A percentile compares a stretch with the other conserved stretches of the same genome.
These are phyloP conservation scores for Rhodotorula sp. DNA, from an alignment of 1,284 basidiomycete species.

Conservation along the genomic window DNA sequence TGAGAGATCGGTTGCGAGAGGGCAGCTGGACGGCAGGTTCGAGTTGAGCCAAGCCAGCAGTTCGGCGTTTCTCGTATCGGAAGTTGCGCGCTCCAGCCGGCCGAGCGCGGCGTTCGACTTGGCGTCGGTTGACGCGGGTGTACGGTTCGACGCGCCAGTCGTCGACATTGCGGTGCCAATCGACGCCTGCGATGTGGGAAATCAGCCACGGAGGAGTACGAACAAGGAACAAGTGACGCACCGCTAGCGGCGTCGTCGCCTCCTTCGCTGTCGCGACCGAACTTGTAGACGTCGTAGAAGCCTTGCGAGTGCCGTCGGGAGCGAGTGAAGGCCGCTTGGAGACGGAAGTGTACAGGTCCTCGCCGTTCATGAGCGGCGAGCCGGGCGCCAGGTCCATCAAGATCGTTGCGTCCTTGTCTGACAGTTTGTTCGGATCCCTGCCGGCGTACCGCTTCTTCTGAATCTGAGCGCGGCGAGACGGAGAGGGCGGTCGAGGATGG, in stretches of 20 bases:
- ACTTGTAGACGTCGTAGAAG: neutral
- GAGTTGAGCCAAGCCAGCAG: constrained; percentile 84
- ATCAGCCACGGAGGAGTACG: neutral
- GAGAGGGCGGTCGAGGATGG: constrained; percentile 89
- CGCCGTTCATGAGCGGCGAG: constrained; percentile 30
- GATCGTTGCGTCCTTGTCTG: constrained; percentile 56
- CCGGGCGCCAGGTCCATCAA: constrained; percentile 45
- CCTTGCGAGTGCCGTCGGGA: neutral
- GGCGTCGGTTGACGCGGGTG: neutral
- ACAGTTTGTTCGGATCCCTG: constrained; percentile 86
- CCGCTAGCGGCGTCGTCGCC: neutral
- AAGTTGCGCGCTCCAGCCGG: neutral
- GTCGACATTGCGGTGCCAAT: neutral
- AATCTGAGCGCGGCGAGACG: constrained; percentile 77
- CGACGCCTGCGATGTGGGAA: too few relatives aligned
- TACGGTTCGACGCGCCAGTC: neutral
- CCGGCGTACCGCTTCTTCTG: constrained; percentile 64
- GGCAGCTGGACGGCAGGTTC: constrained; percentile 64
- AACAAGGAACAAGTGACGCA: neutral
- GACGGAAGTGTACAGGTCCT: constrained; percentile 8
- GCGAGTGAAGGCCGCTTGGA: constrained; percentile 1
- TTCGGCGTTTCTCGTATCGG: constrained; percentile 43
- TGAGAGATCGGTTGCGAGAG: constrained; percentile 61
- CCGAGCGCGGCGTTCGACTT: neutral
- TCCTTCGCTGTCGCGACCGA: neutral